These are phyloP conservation scores for Eleusine coracana DNA, from an alignment of 176 grass and related monocot species.

Conservation along the genomic window DNA sequence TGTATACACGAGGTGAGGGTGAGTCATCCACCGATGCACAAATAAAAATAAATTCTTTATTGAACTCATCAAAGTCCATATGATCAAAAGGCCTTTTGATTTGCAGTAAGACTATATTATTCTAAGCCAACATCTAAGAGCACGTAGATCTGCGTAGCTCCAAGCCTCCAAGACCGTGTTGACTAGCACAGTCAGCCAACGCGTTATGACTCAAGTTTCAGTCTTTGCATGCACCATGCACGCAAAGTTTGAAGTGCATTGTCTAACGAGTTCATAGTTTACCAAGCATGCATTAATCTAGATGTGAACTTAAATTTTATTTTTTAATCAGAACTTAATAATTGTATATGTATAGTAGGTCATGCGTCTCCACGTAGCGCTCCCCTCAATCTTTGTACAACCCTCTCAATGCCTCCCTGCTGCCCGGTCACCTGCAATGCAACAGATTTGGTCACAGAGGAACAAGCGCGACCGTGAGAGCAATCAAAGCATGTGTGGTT, in stretches of 20 bases:
- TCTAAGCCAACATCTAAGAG: no score
- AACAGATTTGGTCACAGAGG: neutral
- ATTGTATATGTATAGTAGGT: neutral
- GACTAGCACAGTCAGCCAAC: neutral
- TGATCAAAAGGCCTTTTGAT: no score
- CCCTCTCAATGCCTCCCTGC: constrained; percentile 44
- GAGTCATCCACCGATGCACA: no score
- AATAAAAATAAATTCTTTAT: no score
- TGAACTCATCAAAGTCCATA: no score
- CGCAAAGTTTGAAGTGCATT: neutral
- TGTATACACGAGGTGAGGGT: no score
- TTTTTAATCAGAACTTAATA: neutral
- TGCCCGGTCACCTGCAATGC: constrained; percentile 41
- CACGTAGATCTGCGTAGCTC: neutral
- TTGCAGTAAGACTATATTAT: no score
- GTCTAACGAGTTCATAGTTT: neutral
- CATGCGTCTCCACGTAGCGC: constrained; percentile 23
- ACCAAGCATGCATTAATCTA: neutral
- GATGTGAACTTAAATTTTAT: neutral
- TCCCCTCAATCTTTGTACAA: constrained; percentile 48
- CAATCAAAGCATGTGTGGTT: neutral
- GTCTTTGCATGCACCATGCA: constrained; percentile 32
- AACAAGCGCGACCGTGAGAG: neutral
- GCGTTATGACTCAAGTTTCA: neutral
- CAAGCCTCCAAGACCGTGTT: neutral